These are phyloP conservation scores for Ceratobasidium sp. DNA, from an alignment of 1,284 basidiomycete species.

Conservation along the genomic window DNA sequence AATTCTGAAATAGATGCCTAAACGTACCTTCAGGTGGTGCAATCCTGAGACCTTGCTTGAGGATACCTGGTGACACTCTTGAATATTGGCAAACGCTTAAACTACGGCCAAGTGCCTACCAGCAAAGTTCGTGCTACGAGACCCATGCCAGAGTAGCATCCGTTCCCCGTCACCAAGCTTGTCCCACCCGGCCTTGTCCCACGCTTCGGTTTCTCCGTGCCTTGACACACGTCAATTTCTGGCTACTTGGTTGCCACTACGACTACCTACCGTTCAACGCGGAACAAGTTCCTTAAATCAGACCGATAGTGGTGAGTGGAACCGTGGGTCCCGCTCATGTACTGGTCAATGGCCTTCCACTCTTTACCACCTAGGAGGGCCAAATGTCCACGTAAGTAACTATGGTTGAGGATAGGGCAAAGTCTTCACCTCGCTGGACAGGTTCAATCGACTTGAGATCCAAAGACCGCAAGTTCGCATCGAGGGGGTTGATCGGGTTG, in stretches of 20 bases:
- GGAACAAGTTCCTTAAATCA: constrained; percentile 35
- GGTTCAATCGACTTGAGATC: constrained; percentile 66
- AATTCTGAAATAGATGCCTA: not conserved
- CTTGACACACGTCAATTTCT: constrained; percentile 48
- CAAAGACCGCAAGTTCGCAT: constrained; percentile 67
- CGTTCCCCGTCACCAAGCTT: constrained; percentile 64
- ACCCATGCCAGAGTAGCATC: constrained; percentile 74
- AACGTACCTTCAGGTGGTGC: constrained; percentile 66
- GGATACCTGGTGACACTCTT: constrained; percentile 57
- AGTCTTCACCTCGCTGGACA: constrained; percentile 53
- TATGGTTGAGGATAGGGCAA: not conserved
- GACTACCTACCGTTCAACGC: constrained; percentile 20
- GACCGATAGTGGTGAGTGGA: constrained; percentile 43
- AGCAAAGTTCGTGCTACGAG: constrained; percentile 71
- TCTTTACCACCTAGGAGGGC: constrained; percentile 56
- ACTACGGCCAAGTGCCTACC: constrained; percentile 49
- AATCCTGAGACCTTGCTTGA: constrained; percentile 73
- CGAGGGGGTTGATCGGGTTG: constrained; percentile 62
- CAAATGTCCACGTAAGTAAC: not conserved
- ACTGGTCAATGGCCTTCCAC: constrained; percentile 63
- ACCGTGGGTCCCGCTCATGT: constrained; percentile 58
- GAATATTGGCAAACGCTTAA: not conserved
- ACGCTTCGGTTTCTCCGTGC: constrained; percentile 64
- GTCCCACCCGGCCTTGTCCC: constrained; percentile 62
- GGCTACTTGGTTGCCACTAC: not conserved